Base-by-base conservation (phyloP, 2,329 filamentous ascomycete species). In the Neofusicoccum sp. region DNA sequence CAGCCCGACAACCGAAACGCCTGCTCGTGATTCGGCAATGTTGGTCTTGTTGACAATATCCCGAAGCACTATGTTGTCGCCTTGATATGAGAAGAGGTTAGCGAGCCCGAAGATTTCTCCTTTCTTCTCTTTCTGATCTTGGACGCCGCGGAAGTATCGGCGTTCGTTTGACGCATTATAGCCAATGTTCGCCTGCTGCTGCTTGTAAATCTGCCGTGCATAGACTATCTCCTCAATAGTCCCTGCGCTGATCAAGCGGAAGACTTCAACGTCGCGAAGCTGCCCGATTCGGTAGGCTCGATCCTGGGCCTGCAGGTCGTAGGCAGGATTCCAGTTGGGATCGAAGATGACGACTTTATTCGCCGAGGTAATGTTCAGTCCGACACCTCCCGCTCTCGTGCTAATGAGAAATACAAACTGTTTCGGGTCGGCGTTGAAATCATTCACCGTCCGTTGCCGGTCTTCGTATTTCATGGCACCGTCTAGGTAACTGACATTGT, bases 21-120 rank as follows among this genome's bases (percentile, higher is more conserved):
- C 94, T 0, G 90, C 92, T 72, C 89, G 91, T 45, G 92, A 92
- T 78, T 99, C 95, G 3, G 95, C 95, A 58, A 99, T 88, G 71
- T 99, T 99, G 33, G 95, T 98, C 77, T 97, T 97, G 80, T 98
- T 97, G 70, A 99, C 92, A 68, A 99, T 98, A 62, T 97, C 92
- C n/a, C 91, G 86, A 4, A 98, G 84, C 12, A 97, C 84, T 11
- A 96, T 85, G 64, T 90, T 90, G 67, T 93, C 86, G 52, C 87
- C 86, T 66, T 92, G 88, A 66, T 92, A 97, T 0, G 87, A 87
- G 69, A 99, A 92, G 11, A 99, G 84, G 68, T 99, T 99, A 28
- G 84, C 78, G 1, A 98, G 83, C 0, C 95, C 95, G 69, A 99
- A 99, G 28, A 99, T 92, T 75, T 99, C 95, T 14, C 95, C 95